Evolutionary conservation across 768 basidiomycete genomes (phyloP).

Genomic region (Cubamyces lactineus): DNA sequence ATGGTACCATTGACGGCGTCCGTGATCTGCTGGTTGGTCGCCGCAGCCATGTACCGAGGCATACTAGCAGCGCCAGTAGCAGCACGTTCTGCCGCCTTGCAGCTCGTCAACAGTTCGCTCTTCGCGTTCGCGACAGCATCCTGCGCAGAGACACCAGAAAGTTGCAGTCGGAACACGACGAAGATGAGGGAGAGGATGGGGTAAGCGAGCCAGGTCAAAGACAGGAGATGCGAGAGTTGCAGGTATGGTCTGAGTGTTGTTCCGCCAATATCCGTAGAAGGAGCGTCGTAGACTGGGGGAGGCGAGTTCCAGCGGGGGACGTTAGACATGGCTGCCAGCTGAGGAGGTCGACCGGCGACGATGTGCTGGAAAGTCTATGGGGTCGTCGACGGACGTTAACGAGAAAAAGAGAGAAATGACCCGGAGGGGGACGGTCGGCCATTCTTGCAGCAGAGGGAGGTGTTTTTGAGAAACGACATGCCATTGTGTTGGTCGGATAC

Average conservation of each 20-base stretch:
- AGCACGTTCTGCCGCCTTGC: conserved; percentile 82
- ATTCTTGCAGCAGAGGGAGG: not conserved
- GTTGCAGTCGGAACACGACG: conserved; percentile 79
- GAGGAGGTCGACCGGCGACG: conserved; percentile 37
- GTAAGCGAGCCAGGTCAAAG: conserved; percentile 89
- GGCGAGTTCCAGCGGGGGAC: conserved; percentile 40
- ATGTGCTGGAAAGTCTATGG: conserved; percentile 22
- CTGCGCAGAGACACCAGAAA: conserved; percentile 72
- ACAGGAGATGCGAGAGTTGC: conserved; percentile 78
- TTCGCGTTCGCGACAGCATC: conserved; percentile 72
- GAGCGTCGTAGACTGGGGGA: conserved; percentile 62
- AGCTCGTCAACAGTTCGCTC: conserved; percentile 76
- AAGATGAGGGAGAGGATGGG: conserved; percentile 89
- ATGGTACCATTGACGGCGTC: conserved; percentile 81
- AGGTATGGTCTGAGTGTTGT: conserved; percentile 78
- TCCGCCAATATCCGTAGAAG: conserved; percentile 34
- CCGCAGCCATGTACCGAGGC: conserved; percentile 86
- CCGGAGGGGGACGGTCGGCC: conserved; percentile 20
- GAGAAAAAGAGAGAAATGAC: conserved; percentile 22
- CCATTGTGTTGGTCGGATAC: conserved; percentile 30
- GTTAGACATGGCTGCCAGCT: conserved; percentile 34
- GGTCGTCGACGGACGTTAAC: conserved; percentile 30
- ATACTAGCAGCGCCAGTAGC: conserved; percentile 83
- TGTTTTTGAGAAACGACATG: conserved; percentile 21
- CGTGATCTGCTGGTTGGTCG: conserved; percentile 79